Base-by-base conservation (phyloP, 495 filamentous ascomycete genomes). In the Lepidopterella palustris region DNA sequence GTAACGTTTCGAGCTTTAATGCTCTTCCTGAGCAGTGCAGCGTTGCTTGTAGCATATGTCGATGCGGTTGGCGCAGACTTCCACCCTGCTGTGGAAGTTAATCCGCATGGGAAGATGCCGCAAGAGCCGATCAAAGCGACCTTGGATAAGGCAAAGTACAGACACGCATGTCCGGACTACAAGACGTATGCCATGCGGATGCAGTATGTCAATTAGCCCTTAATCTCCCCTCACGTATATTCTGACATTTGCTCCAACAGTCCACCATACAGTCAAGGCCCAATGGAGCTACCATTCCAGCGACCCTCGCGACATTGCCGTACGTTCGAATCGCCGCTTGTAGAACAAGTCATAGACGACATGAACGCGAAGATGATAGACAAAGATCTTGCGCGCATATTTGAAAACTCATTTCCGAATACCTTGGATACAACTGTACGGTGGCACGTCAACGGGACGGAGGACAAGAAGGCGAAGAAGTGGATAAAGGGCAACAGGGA, bases 391-490 rank as follows among this genome's bases (percentile, higher is more conserved):
- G 91, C 93, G 3, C 84, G 92, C 29, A 74, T 99, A 5, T 99
- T 99, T 70, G 90, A 93, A 59, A 99, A 99, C 69, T 86, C 92
- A n/a, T 97, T 92, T 65, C 93, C 93, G 4, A 96, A 95, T 63
- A 97, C 92, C 2, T 80, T 95, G 25, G 92, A 97, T 69, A 97
- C 92, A 0, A 96, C 92, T 0, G 83, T 97, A n/a, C 71, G 81
- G 31, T 90, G 86, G 86, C 86, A 90, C 70, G 74, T 76, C 3
- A 79, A 87, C 62, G 81, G 76, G 0, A 75, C 74, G 4, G 61
- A 69, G 10, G 67, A 66, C 35, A 70, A 60, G 31, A 68, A 73
- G 51, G 20, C 5, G 5, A 74, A 77, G 68, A 63, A 72, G 53
- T 45, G 72, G 67, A 5, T 53, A 25, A 53, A 69, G 77, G 70